phyloP scores from a whole-genome alignment of 495 filamentous ascomycete genomes.

The Neurospora pannonica region DNA sequence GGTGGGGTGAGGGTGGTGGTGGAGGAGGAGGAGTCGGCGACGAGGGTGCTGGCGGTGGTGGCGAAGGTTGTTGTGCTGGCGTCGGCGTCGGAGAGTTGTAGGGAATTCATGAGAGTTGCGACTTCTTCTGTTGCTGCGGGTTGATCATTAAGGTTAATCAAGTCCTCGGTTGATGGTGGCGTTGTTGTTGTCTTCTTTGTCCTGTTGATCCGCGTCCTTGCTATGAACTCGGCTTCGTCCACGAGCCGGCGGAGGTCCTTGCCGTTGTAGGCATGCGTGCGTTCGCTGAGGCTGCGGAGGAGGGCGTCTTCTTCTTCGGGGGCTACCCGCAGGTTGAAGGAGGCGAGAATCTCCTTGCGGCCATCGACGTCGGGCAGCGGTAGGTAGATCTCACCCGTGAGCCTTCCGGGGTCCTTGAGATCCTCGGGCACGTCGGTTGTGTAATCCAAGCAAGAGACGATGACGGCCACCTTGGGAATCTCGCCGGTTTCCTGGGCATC shows the following conservation, averaged over 20 bases:
- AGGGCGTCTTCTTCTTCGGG: constrained; percentile 27
- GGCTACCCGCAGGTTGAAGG: constrained; percentile 30
- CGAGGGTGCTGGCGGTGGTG: neutral
- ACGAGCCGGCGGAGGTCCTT: constrained; percentile 38
- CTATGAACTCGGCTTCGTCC: constrained; percentile 25
- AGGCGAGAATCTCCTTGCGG: constrained; percentile 64
- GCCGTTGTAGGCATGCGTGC: constrained; percentile 46
- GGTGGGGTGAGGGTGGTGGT: neutral
- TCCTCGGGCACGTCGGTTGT: constrained; percentile 65
- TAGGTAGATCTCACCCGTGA: constrained; percentile 67
- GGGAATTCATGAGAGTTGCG: neutral
- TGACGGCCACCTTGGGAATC: constrained; percentile 45
- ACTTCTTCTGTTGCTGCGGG: neutral
- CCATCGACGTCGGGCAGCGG: constrained; percentile 66
- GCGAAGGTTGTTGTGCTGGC: neutral
- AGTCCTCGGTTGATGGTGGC: neutral
- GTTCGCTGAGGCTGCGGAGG: constrained; percentile 35
- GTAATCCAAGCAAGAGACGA: constrained; percentile 66
- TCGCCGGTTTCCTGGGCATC: constrained; percentile 24
- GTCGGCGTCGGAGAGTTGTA: neutral
- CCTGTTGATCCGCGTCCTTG: constrained; percentile 9
- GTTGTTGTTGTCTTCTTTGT: neutral
- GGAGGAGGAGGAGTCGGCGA: too few species aligned
- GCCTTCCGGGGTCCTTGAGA: constrained; percentile 55
- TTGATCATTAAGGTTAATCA: neutral